phyloP scores from a whole-genome alignment of 805 yeast genomes.

The Suhomyces faveliae region DNA sequence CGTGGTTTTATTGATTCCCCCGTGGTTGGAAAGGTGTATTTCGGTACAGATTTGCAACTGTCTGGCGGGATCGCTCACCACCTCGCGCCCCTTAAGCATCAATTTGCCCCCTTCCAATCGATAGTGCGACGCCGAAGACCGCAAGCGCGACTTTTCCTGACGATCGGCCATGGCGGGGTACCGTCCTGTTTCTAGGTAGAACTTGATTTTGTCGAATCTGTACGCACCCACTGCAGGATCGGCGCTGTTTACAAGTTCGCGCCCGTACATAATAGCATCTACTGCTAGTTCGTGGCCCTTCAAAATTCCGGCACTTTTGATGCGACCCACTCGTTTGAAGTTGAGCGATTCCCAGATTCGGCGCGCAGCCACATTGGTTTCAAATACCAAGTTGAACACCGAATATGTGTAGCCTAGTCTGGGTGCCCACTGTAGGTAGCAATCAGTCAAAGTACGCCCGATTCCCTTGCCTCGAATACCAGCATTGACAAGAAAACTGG shows the following conservation, averaged over 20 bases:
- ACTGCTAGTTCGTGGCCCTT: slow-evolving; percentile 84
- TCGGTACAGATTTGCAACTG: slow-evolving; percentile 75
- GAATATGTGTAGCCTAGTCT: slow-evolving; percentile 82
- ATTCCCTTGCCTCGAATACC: slow-evolving; percentile 92
- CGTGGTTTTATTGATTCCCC: slow-evolving; percentile 88
- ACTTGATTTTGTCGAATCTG: slow-evolving; percentile 74
- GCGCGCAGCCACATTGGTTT: slow-evolving; percentile 81
- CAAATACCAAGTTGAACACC: slow-evolving; percentile 82
- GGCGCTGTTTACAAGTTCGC: slow-evolving; percentile 61
- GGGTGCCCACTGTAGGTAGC: slow-evolving; percentile 89
- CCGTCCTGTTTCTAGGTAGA: slow-evolving; percentile 76
- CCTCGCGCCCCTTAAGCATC: slow-evolving; percentile 76
- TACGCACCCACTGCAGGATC: slow-evolving; percentile 52
- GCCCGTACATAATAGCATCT: slow-evolving; percentile 82
- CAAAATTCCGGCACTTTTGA: slow-evolving; percentile 84
- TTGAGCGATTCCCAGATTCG: slow-evolving; percentile 72
- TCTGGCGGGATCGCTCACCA: slow-evolving; percentile 69
- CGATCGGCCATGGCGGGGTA: slow-evolving; percentile 84
- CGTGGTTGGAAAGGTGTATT: slow-evolving; percentile 67
- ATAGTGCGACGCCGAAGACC: slow-evolving; percentile 80
- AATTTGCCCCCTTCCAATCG: slow-evolving; percentile 67
- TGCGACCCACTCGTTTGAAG: slow-evolving; percentile 74
- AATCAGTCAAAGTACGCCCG: slow-evolving; percentile 80
- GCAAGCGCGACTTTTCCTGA: slow-evolving; percentile 80
- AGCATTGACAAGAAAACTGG: slow-evolving; percentile 84